A percentile compares a stretch with the other conserved stretches of the same genome.
Evolutionary conservation across 2,329 filamentous ascomycete genomes (phyloP).

Genomic region (Fonsecaea pugnacius): DNA sequence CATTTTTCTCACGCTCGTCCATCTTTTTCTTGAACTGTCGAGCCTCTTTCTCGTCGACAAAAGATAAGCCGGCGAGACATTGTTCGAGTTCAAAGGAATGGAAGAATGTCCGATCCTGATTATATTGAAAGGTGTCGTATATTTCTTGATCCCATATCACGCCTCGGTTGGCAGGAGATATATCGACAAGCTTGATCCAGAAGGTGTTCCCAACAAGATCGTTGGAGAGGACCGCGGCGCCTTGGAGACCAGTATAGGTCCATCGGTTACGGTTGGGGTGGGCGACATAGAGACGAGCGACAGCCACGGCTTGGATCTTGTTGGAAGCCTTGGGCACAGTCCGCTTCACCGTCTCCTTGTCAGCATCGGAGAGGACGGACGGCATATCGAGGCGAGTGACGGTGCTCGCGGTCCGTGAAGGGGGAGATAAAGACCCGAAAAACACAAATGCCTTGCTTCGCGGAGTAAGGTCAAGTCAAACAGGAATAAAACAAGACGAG

Average conservation of each 20-base stretch:
- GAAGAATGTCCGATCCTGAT: conserved; percentile 96
- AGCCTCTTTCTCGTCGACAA: conserved; percentile 96
- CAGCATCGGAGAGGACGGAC: conserved; percentile 81
- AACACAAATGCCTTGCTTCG: not conserved
- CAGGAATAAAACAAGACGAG: not conserved
- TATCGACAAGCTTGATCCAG: conserved; percentile 96
- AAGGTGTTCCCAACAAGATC: conserved; percentile 94
- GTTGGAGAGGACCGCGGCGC: conserved; percentile 87
- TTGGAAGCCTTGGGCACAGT: conserved; percentile 91
- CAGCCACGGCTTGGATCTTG: conserved; percentile 95
- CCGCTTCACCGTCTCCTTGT: conserved; percentile 95
- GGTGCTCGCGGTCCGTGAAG: not conserved
- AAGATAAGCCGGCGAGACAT: conserved; percentile 86
- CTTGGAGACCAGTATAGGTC: conserved; percentile 92
- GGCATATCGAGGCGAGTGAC: conserved; percentile 49
- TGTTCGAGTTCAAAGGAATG: conserved; percentile 96
- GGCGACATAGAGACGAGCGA: conserved; percentile 90
- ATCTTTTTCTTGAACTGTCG: conserved; percentile 98
- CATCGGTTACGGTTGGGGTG: conserved; percentile 84
- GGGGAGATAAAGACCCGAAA: not conserved
- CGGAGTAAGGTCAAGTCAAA: not conserved
- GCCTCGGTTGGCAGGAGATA: conserved; percentile 79
- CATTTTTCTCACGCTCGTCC: conserved; percentile 93
- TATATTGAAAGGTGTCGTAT: conserved; percentile 92
- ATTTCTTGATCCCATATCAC: conserved; percentile 98